phyloP scores from a whole-genome alignment of 139 green algal species.

The Volvox reticuliferus region DNA sequence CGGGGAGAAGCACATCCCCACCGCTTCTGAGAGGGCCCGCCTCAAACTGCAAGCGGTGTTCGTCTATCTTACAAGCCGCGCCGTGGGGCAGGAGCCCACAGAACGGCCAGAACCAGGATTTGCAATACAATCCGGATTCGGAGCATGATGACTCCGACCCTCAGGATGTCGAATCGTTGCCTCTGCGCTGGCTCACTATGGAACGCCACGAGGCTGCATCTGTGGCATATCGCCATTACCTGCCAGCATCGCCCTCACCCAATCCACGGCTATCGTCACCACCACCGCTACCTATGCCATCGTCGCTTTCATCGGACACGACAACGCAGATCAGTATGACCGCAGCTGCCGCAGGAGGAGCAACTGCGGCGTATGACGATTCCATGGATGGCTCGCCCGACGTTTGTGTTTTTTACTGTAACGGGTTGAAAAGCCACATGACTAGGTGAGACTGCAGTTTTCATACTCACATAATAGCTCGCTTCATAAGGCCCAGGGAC shows the following conservation, averaged over 20 bases:
- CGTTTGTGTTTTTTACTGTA: slow-evolving; percentile 11
- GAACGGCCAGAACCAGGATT: background rate
- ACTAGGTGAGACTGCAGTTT: background rate
- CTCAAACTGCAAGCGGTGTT: no score
- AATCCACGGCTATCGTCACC: background rate
- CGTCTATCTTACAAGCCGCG: no score
- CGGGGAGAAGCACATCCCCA: no score
- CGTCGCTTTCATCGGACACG: no score
- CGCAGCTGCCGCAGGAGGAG: background rate
- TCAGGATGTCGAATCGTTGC: background rate
- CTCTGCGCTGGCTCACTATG: background rate
- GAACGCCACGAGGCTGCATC: background rate
- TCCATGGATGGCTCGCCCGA: background rate
- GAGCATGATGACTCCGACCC: background rate
- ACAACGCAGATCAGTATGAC: no score
- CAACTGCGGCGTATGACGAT: background rate
- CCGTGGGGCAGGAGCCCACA: no score
- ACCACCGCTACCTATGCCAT: background rate
- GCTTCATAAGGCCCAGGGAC: background rate
- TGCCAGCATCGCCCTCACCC: background rate
- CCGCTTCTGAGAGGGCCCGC: no score
- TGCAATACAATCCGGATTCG: background rate
- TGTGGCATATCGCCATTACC: slow-evolving; percentile 18
- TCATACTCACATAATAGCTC: background rate
- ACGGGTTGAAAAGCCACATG: slow-evolving; percentile 32